These are phyloP conservation scores for Hevea brasiliensis DNA, from an alignment of 345 rosid genomes.

Conservation along the genomic window DNA sequence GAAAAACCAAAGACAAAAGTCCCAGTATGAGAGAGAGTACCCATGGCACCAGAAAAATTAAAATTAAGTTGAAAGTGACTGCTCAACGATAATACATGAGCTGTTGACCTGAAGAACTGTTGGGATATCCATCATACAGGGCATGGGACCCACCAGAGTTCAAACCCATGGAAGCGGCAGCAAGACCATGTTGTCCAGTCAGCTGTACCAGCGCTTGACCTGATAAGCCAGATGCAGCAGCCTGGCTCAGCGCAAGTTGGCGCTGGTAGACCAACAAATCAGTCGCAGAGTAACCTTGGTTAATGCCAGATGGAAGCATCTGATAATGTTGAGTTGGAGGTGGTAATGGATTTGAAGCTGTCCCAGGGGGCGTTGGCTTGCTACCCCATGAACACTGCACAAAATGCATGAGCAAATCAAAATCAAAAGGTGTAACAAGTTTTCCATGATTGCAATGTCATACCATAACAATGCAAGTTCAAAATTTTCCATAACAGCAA, in stretches of 20 bases:
- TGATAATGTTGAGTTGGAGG: slow-evolving; percentile 36
- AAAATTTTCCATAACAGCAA: neutral
- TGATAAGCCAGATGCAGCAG: slow-evolving; percentile 36
- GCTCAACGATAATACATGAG: slow-evolving; percentile 33
- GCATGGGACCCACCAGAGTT: slow-evolving; percentile 31
- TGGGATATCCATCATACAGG: slow-evolving; percentile 33
- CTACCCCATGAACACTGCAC: slow-evolving; percentile 60
- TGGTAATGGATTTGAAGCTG: slow-evolving; percentile 42
- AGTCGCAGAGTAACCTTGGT: slow-evolving; percentile 43
- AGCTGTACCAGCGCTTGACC: slow-evolving; percentile 38
- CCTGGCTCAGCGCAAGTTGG: slow-evolving; percentile 49
- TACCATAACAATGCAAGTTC: neutral
- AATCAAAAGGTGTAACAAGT: neutral
- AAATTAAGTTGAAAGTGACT: neutral
- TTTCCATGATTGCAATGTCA: neutral
- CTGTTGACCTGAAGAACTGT: slow-evolving; percentile 29
- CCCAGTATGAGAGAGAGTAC: neutral
- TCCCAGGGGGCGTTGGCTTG: slow-evolving; percentile 58
- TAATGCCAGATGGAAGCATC: slow-evolving; percentile 27
- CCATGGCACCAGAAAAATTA: neutral
- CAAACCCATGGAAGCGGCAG: slow-evolving; percentile 33
- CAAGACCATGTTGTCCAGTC: slow-evolving; percentile 37
- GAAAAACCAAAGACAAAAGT: neutral
- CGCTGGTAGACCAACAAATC: slow-evolving; percentile 52
- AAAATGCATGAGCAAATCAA: neutral